Evolutionary conservation across 257 asterid species (phyloP), one percentile per base, ranked within the genome.

Genomic region (Solanum clarkiae): DNA sequence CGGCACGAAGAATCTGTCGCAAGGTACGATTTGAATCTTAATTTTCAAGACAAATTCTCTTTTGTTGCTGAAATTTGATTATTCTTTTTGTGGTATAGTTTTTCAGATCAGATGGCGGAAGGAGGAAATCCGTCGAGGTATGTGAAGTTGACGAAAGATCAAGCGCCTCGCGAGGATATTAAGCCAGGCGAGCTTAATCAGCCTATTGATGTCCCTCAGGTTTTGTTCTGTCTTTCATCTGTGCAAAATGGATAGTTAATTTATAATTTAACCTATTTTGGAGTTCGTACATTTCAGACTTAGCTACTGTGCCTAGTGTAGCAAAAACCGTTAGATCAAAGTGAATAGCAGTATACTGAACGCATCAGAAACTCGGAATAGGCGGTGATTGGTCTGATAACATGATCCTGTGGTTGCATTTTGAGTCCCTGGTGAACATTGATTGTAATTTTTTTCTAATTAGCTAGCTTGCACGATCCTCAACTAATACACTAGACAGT

Each of bases 151-250:
- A 95, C 90, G 3, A 97, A 93, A 88, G 98, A 97, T 81, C 99
- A 93, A 84, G 89, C 91, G 42, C 97, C 98, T 36, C 26, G 87
- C 85, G 98, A 97, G 89, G 97, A 97, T 49, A 95, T 97, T 84
- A 90, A 88, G 81, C 98, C 99, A 13, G 98, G 99, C 22, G 98
- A 97, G 92, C 98, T 97, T 63, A 97, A 97, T 92, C 97, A 92
- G 89, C 99, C 99, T 44, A 91, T 97, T 79, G 96, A 95, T 86
- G 98, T 97, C 70, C 98, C 97, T 88, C 99, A 95, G 91, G 93
- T 90, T 18, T 79, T 57, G 6, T 20, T 54, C 42, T 84, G 63
- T 24, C 55, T 65, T 20, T 65, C 32, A 29, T 18, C 26, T 51
- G 16, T 5, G 26, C 16, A 3, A 51, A 15, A 59, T 75, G 8